These are phyloP conservation scores for Corynascus novoguineensis DNA, from an alignment of 495 filamentous ascomycete genomes.

Conservation along the genomic window DNA sequence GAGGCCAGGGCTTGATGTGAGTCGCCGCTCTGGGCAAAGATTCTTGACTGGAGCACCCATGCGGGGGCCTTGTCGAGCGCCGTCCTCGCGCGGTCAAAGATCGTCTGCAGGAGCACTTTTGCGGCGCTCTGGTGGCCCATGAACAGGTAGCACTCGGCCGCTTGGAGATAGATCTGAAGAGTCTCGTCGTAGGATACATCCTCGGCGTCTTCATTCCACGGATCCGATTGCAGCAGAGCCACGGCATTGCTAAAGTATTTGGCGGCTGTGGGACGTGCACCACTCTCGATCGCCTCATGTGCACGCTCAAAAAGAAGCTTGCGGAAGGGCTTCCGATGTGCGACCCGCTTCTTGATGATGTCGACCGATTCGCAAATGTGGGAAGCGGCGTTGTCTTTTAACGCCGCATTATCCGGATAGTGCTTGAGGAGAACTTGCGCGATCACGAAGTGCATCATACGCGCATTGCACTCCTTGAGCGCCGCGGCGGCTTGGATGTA, in stretches of 20 bases:
- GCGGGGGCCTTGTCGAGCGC: slow-evolving; percentile 71
- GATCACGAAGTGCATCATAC: slow-evolving; percentile 84
- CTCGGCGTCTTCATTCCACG: slow-evolving; percentile 63
- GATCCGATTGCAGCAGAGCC: slow-evolving; percentile 67
- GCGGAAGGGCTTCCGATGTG: slow-evolving; percentile 57
- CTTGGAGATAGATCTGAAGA: slow-evolving; percentile 62
- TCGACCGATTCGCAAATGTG: slow-evolving; percentile 70
- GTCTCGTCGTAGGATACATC: slow-evolving; percentile 86
- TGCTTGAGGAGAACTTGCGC: slow-evolving; percentile 72
- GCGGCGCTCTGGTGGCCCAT: slow-evolving; percentile 62
- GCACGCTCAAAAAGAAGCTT: slow-evolving; percentile 71
- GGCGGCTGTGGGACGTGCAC: slow-evolving; percentile 69
- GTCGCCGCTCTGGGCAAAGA: slow-evolving; percentile 68
- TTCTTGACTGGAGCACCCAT: slow-evolving; percentile 70
- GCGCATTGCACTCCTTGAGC: slow-evolving; percentile 61
- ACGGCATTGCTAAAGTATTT: slow-evolving; percentile 73
- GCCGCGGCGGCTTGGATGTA: slow-evolving; percentile 69
- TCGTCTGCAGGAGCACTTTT: slow-evolving; percentile 54
- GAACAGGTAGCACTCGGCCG: slow-evolving; percentile 77
- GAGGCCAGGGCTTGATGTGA: slow-evolving; percentile 60
- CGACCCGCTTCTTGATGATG: slow-evolving; percentile 61
- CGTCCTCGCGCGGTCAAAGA: slow-evolving; percentile 60
- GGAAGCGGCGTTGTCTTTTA: slow-evolving; percentile 61
- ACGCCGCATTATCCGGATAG: slow-evolving; percentile 49
- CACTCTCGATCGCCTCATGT: slow-evolving; percentile 67